Conservation (phyloP, 176 grass and related monocot genomes). For the Musa acuminata region DNA sequence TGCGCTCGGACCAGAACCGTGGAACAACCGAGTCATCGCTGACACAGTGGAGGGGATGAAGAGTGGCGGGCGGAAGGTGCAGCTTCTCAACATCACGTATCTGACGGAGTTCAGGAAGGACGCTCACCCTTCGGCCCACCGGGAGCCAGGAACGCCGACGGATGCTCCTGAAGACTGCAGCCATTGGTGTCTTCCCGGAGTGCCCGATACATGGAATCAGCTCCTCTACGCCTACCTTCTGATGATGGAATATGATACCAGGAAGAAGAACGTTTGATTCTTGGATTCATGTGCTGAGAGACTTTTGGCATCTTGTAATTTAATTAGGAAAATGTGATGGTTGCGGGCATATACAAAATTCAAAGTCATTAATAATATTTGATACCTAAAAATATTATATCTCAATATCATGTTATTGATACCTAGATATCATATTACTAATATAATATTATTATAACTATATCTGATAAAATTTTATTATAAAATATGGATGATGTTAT, state of each 20-base stretch:
- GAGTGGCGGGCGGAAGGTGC: constrained; percentile 4
- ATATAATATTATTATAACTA: too few relatives aligned
- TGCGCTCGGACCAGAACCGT: constrained; percentile 20
- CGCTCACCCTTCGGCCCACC: constrained; percentile 32
- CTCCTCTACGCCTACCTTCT: constrained; percentile 34
- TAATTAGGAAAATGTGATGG: too few relatives aligned
- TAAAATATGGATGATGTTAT: too few relatives aligned
- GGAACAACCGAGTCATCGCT: constrained; percentile 23
- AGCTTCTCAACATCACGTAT: constrained; percentile 30
- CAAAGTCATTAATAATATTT: too few relatives aligned
- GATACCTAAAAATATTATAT: too few relatives aligned
- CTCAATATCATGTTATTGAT: too few relatives aligned
- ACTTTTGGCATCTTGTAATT: too few relatives aligned
- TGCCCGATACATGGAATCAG: constrained; percentile 41
- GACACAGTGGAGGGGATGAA: constrained; percentile 19
- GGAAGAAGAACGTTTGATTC: background rate
- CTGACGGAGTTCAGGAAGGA: constrained; percentile 34
- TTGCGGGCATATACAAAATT: too few relatives aligned
- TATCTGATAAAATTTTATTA: too few relatives aligned
- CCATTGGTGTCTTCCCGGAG: constrained; percentile 43
- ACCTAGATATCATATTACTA: too few relatives aligned
- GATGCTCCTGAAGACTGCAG: constrained; percentile 33
- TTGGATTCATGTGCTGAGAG: too few relatives aligned
- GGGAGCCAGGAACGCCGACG: constrained; percentile 24
- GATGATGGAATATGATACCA: constrained; percentile 6